Percentiles rank a stretch among this genome's conserved stretches.
phyloP scores from a whole-genome alignment of 169 alveolate genomes.

The Cyclospora cayetanensis region DNA sequence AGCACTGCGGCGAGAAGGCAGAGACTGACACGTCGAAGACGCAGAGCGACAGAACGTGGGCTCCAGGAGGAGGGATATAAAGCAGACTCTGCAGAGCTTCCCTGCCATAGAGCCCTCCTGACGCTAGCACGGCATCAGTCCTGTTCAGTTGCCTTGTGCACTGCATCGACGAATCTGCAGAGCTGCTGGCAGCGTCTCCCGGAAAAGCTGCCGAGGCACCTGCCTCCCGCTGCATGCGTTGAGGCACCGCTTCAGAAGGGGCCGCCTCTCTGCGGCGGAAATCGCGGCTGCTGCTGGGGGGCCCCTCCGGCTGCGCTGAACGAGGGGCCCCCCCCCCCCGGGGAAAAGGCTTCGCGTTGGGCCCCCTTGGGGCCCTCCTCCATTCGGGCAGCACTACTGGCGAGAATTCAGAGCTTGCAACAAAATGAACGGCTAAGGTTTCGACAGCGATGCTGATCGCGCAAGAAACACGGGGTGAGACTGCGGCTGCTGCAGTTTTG shows the following conservation, averaged over 20 bases:
- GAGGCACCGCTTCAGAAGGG: not conserved
- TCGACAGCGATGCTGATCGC: conserved; percentile 20
- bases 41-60: conserved; percentile 11
- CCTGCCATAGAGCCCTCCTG: not conserved
- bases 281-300: not conserved
- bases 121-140: not conserved
- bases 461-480: conserved; percentile 18
- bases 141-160: no score
- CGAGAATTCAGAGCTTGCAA: conserved; percentile 10
- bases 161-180: not conserved
- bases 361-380: conserved; percentile 33
- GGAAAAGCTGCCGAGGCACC: not conserved
- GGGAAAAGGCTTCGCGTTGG: not conserved
- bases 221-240: not conserved
- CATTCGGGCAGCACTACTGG: conserved; percentile 38
- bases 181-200: not conserved
- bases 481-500: not conserved
- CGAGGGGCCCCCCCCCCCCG: not conserved
- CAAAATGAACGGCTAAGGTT: conserved; percentile 17
- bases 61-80: conserved; percentile 4
- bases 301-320: not conserved
- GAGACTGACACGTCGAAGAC: not conserved
- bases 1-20: conserved; percentile 16
- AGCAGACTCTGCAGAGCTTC: conserved; percentile 1
- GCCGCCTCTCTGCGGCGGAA: not conserved